phyloP scores from a whole-genome alignment of 2,329 filamentous ascomycete genomes.

The Coniochaeta sp. region DNA sequence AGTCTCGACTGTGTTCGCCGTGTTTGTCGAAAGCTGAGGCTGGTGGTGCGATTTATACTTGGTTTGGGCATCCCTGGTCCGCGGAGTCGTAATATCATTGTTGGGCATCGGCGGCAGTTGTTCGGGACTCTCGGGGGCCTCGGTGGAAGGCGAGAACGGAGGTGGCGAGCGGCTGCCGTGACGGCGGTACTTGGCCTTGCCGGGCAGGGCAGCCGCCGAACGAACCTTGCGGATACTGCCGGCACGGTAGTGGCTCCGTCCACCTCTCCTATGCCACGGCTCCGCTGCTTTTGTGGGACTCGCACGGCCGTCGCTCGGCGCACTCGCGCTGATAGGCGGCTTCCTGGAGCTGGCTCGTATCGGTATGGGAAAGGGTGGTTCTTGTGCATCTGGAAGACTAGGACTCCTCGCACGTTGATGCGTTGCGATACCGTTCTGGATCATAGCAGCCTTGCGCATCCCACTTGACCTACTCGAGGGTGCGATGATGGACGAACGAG shows the following conservation, averaged over 20 bases:
- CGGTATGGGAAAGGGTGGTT: constrained; percentile 89
- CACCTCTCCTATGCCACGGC: constrained; percentile 46
- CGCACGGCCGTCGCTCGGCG: constrained; percentile 62
- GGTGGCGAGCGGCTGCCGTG: constrained; percentile 49
- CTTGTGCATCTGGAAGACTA: constrained; percentile 49
- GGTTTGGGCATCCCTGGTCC: constrained; percentile 28
- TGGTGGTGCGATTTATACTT: constrained; percentile 43
- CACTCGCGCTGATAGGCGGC: constrained; percentile 57
- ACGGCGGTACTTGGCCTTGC: constrained; percentile 40
- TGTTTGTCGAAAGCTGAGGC: constrained; percentile 55
- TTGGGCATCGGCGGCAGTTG: constrained; percentile 62
- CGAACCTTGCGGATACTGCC: constrained; percentile 75
- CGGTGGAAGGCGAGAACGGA: constrained; percentile 60
- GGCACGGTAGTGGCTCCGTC: constrained; percentile 40
- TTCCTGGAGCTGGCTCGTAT: constrained; percentile 80
- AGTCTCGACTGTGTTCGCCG: constrained; percentile 38
- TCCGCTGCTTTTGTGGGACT: constrained; percentile 64
- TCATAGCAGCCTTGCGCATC: constrained; percentile 73
- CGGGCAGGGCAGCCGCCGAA: constrained; percentile 68
- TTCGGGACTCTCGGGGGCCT: constrained; percentile 60
- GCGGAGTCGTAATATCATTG: constrained; percentile 63
- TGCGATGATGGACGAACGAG: constrained; percentile 21
- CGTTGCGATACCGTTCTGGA: constrained; percentile 67
- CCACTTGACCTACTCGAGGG: constrained; percentile 44
- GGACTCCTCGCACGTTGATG: constrained; percentile 62